Percentiles rank a stretch among this genome's conserved stretches.
phyloP scores from a whole-genome alignment of 106 monocot species.

The Xerophyta viscosa region DNA sequence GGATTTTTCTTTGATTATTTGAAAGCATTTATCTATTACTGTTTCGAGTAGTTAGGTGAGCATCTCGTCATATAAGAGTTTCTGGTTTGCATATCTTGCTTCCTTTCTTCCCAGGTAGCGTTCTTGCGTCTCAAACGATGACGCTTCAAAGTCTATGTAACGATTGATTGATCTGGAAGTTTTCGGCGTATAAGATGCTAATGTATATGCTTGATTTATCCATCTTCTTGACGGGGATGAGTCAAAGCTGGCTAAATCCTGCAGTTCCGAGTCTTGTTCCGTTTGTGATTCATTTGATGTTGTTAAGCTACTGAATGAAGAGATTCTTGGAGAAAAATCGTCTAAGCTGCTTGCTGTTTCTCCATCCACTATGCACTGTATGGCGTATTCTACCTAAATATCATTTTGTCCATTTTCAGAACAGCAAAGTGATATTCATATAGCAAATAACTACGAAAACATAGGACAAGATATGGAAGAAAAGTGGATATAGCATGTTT shows the following conservation, averaged over 20 bases:
- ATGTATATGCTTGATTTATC: neutral
- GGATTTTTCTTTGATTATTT: too few relatives aligned
- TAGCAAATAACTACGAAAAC: too few relatives aligned
- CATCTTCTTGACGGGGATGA: slow-evolving; percentile 4
- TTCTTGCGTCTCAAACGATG: too few relatives aligned
- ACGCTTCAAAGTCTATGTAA: too few relatives aligned
- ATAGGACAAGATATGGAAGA: too few relatives aligned
- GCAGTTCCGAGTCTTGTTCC: slow-evolving; percentile 4
- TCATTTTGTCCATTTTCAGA: too few relatives aligned
- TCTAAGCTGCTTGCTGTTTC: slow-evolving; percentile 9
- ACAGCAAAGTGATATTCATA: too few relatives aligned
- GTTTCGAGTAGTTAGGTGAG: slow-evolving; percentile 9
- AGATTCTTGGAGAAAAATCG: slow-evolving; percentile 17
- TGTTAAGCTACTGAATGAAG: slow-evolving; percentile 19
- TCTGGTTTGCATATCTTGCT: slow-evolving; percentile 6
- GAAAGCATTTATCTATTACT: too few relatives aligned
- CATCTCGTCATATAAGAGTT: slow-evolving; percentile 27
- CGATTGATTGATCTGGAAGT: slow-evolving; percentile 3
- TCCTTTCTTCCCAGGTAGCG: neutral
- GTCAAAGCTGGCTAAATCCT: neutral
- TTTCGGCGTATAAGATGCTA: neutral
- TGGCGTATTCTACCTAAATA: slow-evolving; percentile 24
- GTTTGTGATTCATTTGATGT: slow-evolving; percentile 16
- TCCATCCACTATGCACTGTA: slow-evolving; percentile 20
- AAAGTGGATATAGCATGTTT: too few relatives aligned